These are phyloP conservation scores for Penicillium pulvis DNA, from an alignment of 495 filamentous ascomycete species.

Conservation along the genomic window DNA sequence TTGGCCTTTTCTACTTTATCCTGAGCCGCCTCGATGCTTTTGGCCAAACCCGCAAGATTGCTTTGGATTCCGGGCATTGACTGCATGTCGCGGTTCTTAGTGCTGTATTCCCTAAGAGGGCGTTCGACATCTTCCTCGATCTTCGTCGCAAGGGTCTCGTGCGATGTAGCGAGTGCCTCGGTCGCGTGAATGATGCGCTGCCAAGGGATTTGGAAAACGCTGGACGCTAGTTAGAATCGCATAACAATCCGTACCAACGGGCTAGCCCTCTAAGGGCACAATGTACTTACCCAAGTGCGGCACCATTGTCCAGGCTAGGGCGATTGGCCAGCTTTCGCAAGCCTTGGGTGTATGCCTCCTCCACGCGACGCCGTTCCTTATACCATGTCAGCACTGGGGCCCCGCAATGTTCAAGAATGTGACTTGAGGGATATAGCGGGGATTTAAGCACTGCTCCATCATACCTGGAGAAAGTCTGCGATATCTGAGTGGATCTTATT, in stretches of 20 bases:
- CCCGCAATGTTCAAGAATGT: slow-evolving; percentile 13
- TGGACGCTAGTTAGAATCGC: slow-evolving; percentile 34
- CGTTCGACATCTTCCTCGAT: slow-evolving; percentile 91
- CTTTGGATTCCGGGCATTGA: slow-evolving; percentile 80
- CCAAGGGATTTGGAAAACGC: slow-evolving; percentile 92
- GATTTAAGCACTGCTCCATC: slow-evolving; percentile 11
- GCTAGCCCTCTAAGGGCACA: neutral
- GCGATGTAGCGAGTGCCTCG: slow-evolving; percentile 78
- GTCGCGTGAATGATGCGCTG: slow-evolving; percentile 82
- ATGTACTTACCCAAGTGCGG: slow-evolving; percentile 76
- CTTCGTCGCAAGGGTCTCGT: slow-evolving; percentile 77
- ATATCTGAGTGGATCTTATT: slow-evolving; percentile 86
- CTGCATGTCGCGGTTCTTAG: slow-evolving; percentile 78
- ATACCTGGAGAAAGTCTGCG: slow-evolving; percentile 96
- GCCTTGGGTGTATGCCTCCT: slow-evolving; percentile 86
- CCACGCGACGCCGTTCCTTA: slow-evolving; percentile 89
- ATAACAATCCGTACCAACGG: neutral
- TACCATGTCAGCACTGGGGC: slow-evolving; percentile 14
- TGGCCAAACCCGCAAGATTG: slow-evolving; percentile 79
- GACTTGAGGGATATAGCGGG: slow-evolving; percentile 13
- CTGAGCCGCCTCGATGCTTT: slow-evolving; percentile 79
- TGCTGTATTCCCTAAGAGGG: slow-evolving; percentile 72
- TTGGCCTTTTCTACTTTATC: slow-evolving; percentile 85
- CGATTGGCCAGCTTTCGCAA: slow-evolving; percentile 76
- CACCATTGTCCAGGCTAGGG: slow-evolving; percentile 69